Conservation (phyloP, 805 yeast species). For the Candida sphagnicola region DNA sequence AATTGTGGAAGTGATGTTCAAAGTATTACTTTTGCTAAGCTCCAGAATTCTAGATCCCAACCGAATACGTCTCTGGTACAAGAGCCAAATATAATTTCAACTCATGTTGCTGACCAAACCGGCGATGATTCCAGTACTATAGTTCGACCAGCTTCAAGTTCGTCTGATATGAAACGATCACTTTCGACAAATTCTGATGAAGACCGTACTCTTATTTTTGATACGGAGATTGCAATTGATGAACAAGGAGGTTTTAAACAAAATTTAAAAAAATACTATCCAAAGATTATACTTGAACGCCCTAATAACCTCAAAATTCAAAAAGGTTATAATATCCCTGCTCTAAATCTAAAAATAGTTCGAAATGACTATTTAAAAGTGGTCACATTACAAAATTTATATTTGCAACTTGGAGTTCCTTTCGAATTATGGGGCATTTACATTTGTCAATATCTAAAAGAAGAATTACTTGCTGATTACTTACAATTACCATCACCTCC, state of each 20-base stretch:
- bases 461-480: neutral
- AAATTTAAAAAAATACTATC: constrained; percentile 1
- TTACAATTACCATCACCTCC: neutral
- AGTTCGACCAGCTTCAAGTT: too few species aligned
- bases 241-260: neutral
- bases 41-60: too few species aligned
- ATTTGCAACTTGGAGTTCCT: constrained; percentile 1
- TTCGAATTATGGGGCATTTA: constrained; percentile 4
- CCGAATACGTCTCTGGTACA: too few species aligned
- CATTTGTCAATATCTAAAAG: constrained; percentile 1
- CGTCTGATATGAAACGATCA: too few species aligned
- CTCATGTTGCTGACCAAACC: too few species aligned
- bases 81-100: too few species aligned
- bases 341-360: neutral
- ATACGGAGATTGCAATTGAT: neutral
- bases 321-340: neutral
- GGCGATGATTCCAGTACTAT: too few species aligned
- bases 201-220: neutral
- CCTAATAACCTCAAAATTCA: neutral
- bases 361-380: constrained; percentile 3
- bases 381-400: constrained; percentile 1
- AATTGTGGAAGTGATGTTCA: too few species aligned
- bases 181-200: neutral
- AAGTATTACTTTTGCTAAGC: too few species aligned
- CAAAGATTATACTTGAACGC: neutral